Evolutionary conservation across 1,284 basidiomycete species (phyloP), one percentile per base, ranked within the genome.

Genomic region (Wallemia ichthyophaga): DNA sequence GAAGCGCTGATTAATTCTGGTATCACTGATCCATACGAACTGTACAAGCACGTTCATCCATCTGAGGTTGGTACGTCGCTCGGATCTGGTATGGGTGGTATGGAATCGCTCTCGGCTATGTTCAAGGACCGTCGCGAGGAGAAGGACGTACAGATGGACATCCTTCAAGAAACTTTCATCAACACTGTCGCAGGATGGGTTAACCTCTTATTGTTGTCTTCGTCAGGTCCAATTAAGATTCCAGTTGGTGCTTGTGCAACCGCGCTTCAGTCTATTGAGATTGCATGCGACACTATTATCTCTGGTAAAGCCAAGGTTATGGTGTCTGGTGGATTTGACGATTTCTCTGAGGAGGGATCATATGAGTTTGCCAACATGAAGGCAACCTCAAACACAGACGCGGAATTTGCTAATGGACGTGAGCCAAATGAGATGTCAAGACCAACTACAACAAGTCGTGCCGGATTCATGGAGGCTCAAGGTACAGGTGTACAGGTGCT

Each of bases 301-400:
- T 83, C 83, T 2, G 86, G 91, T 65, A 98, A 98, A 71, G 92
- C 92, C 58, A 96, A 96, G 74, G 81, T 98, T 68, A 98, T 98
- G 94, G 82, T 98, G 63, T 85, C 92, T 54, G 94, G 94, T 72
- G 94, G 92, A 61, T 95, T 89, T 73, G 94, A 98, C 67, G 94
- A 98, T 70, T 79, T 96, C 68, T 85, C 83, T 65, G 94, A 98
- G 71, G 91, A 95, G 71, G 91, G 89, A 24, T 92, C 89, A 21
- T 92, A 80, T 71, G 89, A 95, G 72, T 91, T 91, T 71, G 92
- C 89, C 60, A 96, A 96, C 76, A 98, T 98, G 94, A 94, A 95
- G 73, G 94, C 94, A 3, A 98, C 94, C 5, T 89, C 85, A 71
- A 95, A 92, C 68, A 83, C 89, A 2, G 85, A 91, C 70, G 85